Base-by-base conservation (phyloP, 306 rosid species). In the Ceratonia siliqua region DNA sequence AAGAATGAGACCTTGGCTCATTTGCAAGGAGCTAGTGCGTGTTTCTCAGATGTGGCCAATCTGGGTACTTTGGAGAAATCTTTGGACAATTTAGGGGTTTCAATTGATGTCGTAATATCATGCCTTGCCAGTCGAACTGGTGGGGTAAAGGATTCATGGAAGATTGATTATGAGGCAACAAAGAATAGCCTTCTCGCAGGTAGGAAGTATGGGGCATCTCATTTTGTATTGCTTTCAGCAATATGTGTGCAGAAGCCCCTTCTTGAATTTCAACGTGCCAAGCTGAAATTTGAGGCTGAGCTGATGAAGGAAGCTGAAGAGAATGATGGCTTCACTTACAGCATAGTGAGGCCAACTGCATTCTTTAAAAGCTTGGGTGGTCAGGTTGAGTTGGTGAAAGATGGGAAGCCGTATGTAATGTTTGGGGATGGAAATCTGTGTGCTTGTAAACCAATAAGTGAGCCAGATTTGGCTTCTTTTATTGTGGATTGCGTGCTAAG, bases 331-430 rank as follows among this genome's bases (percentile, higher is more conserved):
- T 90, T 94, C 67, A 89, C 82, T 65, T 92, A 90, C 12, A 92
- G 97, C 27, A 92, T 95, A 59, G 98, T 92, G 72, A 90, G 99
- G 72, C 97, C 99, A 68, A 95, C 99, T 56, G 97, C 99, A 5
- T 95, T 95, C 74, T 95, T 95, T 48, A 95, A 95, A 79, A 95
- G 99, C 85, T 89, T 92, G 79, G 98, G 96, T 39, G 99, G 99
- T 82, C 99, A 95, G 75, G 96, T 95, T 80, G 97, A 92, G 82
- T 83, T 92, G 83, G 99, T 92, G 87, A 95, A 92, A 80, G 96
- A 90, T 78, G 99, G 99, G 64, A 95, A 95, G 87, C 99, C 99
- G 1, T 95, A 89, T 83, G 99, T 95, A 18, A 95, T 95, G 98
- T 95, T 95, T 89, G 99, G 99, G 20, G 98, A 95, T 82, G 99